These are phyloP conservation scores for Phialophora expanda DNA, from an alignment of 2,329 filamentous ascomycete species.

Conservation along the genomic window DNA sequence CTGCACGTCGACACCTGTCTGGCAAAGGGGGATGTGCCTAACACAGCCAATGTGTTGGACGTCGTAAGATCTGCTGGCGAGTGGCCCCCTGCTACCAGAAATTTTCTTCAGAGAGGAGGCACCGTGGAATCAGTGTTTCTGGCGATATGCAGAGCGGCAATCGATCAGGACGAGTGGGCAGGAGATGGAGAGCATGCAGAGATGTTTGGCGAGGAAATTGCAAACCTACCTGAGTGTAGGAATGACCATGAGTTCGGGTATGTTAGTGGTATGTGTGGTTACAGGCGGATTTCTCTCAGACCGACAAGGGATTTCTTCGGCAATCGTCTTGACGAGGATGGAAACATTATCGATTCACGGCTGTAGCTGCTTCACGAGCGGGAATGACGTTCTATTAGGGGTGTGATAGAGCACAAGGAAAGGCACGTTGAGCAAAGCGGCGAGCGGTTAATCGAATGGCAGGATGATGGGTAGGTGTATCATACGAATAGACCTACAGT, in stretches of 20 bases:
- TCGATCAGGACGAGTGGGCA: conserved; percentile 40
- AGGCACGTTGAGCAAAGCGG: not conserved
- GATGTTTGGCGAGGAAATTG: conserved; percentile 34
- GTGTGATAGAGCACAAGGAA: not conserved
- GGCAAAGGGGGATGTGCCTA: conserved; percentile 37
- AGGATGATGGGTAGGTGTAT: too few relatives aligned
- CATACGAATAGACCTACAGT: too few relatives aligned
- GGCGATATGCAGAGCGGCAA: conserved; percentile 31
- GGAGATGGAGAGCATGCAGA: conserved; percentile 41
- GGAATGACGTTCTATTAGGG: not conserved
- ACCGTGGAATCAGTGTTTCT: conserved; percentile 42
- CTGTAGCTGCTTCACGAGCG: conserved; percentile 19
- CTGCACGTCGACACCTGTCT: conserved; percentile 41
- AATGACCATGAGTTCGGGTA: conserved; percentile 48
- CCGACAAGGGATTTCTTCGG: conserved; percentile 4
- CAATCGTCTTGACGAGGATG: conserved; percentile 24
- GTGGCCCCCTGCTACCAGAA: conserved; percentile 42
- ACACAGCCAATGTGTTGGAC: conserved; percentile 39
- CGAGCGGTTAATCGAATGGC: too few relatives aligned
- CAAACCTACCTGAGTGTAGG: conserved; percentile 42
- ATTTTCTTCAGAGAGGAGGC: conserved; percentile 44
- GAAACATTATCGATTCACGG: conserved; percentile 22
- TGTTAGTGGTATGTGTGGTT: conserved; percentile 40
- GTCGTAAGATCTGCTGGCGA: conserved; percentile 35
- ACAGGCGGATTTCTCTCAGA: conserved; percentile 27